Evolutionary conservation across 148 eudicot species (phyloP).

Genomic region (Tetragonia tetragonoides): DNA sequence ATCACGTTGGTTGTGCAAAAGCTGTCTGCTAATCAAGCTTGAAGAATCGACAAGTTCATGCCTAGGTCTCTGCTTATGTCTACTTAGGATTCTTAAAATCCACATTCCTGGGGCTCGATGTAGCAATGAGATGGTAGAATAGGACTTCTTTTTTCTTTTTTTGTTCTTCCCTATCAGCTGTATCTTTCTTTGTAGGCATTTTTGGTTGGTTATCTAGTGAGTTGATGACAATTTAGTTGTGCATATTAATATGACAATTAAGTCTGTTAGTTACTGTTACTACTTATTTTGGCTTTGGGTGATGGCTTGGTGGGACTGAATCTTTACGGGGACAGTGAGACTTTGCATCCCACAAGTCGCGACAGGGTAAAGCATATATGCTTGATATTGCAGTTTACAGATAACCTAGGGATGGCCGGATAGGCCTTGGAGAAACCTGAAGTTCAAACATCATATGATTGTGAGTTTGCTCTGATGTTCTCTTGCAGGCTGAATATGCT

Average conservation of each 20-base stretch:
- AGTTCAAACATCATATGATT: no score
- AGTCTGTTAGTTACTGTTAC: background rate
- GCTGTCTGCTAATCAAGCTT: conserved; percentile 30
- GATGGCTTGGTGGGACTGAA: no score
- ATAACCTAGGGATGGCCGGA: no score
- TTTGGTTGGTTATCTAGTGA: background rate
- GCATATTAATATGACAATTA: conserved; percentile 9
- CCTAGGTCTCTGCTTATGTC: background rate
- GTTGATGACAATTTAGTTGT: background rate
- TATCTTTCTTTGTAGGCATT: background rate
- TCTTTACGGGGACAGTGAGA: no score
- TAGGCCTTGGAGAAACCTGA: no score
- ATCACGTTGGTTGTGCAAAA: conserved; percentile 57
- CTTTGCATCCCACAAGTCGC: no score
- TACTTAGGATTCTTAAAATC: background rate
- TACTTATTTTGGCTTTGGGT: no score
- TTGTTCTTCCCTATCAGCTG: background rate
- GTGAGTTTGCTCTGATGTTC: no score
- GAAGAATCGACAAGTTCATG: background rate
- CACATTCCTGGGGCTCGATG: background rate
- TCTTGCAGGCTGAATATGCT: no score
- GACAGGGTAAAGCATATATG: no score
- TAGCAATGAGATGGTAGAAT: background rate
- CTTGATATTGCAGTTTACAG: no score
- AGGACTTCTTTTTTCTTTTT: background rate